Evolutionary conservation across 2,329 filamentous ascomycete species (phyloP).

Genomic region (Albifimbria verrucaria): DNA sequence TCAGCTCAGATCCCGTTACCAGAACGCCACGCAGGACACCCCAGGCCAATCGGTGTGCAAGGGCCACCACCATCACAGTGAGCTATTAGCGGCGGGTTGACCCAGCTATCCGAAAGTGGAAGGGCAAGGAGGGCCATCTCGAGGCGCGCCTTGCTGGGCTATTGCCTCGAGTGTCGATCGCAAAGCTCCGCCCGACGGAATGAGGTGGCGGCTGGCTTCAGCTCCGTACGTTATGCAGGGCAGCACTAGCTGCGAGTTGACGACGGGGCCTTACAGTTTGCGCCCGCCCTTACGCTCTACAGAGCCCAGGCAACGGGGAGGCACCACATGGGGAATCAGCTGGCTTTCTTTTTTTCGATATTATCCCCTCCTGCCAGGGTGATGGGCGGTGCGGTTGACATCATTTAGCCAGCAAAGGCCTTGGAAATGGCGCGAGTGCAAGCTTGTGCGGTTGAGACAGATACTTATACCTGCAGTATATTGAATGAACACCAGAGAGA

Average conservation of each 20-base stretch:
- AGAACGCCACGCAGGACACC: neutral
- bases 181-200: neutral
- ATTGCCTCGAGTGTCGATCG: neutral
- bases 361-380: neutral
- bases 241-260: too few relatives aligned
- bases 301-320: too few relatives aligned
- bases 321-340: neutral
- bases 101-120: neutral
- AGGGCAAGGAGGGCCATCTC: neutral
- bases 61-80: neutral
- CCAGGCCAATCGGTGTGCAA: neutral
- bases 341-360: neutral
- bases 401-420: neutral
- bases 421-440: neutral
- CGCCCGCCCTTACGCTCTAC: too few relatives aligned
- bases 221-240: neutral
- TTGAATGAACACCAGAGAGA: neutral
- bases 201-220: neutral
- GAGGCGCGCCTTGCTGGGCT: neutral
- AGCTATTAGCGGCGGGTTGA: neutral
- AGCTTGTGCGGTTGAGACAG: neutral
- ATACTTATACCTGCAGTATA: neutral
- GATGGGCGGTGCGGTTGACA: neutral
- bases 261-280: neutral
- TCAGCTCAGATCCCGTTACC: slow-evolving; percentile 1